Base-by-base conservation (phyloP, 208 protist species). In the Herpetomonas tarakana region DNA sequence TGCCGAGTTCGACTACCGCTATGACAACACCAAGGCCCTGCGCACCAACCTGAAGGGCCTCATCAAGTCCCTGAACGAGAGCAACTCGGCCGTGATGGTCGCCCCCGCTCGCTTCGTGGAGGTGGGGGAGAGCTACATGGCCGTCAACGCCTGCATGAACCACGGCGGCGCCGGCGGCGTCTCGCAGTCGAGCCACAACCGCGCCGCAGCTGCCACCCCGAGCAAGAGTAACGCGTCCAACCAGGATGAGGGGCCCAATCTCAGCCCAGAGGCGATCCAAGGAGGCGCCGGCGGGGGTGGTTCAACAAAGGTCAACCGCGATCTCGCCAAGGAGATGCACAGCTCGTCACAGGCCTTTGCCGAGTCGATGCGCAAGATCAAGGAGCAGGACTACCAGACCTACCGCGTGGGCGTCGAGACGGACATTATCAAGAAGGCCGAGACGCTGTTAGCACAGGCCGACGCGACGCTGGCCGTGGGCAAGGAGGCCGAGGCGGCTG, bases 11-110 rank as follows among this genome's bases (percentile, higher is more conserved):
- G 12, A 62, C 7, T 62, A 62, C 46, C 54, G 49, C 21, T 60
- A 46, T 47, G 58, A 29, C 9, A 44, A 51, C 35, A 46, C 55
- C 14, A 62, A 71, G 14, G 65, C 64, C 35, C 38, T 76, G 39
- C n/a, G n/a, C n/a, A 80, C 68, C 19, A 77, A 71, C 61, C 55
- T 89, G 28, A 64, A 65, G 38, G 49, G 30, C 12, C 52, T 64
- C 2, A 54, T 47, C 27, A 61, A 57, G 51, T 24, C 14, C 21
- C 41, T 74, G 16, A 61, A 31, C 38, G 53, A 59, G 45, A 49
- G 11, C 18, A 26, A 58, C 16, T 12, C 27, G 19, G 41, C n/a
- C 19, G 52, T 54, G 14, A 46, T 52, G 27, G 2, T 19, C 58
- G 56, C 54, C 3, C 63, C 70, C n/a, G 25, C 59, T 35, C 21